A percentile compares a stretch with the other conserved stretches of the same genome.
These are phyloP conservation scores for Mollisia scopiformis DNA, from an alignment of 2,329 filamentous ascomycete genomes.

Conservation along the genomic window DNA sequence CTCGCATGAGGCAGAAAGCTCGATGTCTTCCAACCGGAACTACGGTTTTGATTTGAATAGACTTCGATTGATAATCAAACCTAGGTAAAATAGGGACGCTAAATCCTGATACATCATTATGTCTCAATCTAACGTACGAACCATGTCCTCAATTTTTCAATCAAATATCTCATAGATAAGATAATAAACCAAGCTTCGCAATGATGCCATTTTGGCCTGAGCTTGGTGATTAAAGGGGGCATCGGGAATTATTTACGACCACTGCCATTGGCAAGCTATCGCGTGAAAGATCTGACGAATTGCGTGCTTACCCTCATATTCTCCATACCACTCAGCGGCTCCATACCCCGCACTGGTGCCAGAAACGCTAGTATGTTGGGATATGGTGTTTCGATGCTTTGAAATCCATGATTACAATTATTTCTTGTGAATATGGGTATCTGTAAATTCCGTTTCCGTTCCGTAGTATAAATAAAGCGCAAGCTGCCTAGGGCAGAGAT, in stretches of 20 bases:
- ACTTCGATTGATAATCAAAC: neutral
- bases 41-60: no score
- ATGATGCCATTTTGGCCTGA: conserved; percentile 7
- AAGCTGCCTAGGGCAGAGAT: neutral
- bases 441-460: neutral
- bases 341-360: conserved; percentile 1
- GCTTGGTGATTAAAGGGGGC: neutral
- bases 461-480: neutral
- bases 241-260: neutral
- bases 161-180: neutral
- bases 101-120: neutral
- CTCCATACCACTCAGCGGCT: neutral
- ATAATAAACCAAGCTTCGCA: neutral
- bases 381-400: conserved; percentile 1
- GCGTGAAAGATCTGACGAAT: conserved; percentile 10
- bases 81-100: neutral
- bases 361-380: neutral
- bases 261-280: conserved; percentile 1
- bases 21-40: no score
- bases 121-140: no score
- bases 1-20: no score
- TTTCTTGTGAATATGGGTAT: neutral
- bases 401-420: conserved; percentile 14
- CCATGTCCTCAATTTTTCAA: neutral
- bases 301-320: conserved; percentile 6